A percentile compares a stretch with the other conserved stretches of the same genome.
phyloP scores from a whole-genome alignment of 2,329 filamentous ascomycete genomes.

The Cercospora sp. region DNA sequence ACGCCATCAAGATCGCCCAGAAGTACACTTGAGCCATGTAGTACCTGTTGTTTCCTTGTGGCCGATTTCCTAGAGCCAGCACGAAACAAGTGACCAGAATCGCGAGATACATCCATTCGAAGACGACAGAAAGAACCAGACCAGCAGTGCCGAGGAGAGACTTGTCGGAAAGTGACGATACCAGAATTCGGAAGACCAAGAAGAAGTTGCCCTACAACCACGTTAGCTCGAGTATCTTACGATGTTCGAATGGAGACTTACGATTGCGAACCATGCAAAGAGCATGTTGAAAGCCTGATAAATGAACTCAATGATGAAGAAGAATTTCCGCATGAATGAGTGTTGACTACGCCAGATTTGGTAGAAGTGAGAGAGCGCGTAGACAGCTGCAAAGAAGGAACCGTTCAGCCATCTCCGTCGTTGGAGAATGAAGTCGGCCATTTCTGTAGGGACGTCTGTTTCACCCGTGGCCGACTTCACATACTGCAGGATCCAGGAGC shows the following conservation, averaged over 20 bases:
- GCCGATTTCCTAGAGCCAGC: constrained; percentile 87
- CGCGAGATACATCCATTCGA: constrained; percentile 93
- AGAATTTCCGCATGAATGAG: constrained; percentile 79
- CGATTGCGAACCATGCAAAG: constrained; percentile 97
- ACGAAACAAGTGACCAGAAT: constrained; percentile 94
- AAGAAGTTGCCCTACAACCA: constrained; percentile 79
- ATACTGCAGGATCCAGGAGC: constrained; percentile 95
- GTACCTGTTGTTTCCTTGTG: constrained; percentile 86
- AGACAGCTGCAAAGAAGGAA: constrained; percentile 96
- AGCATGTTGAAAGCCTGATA: constrained; percentile 97
- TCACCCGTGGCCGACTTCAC: constrained; percentile 97
- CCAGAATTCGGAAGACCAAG: constrained; percentile 95
- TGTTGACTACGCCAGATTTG: constrained; percentile 94
- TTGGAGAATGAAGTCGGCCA: constrained; percentile 93
- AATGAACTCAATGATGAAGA: constrained; percentile 87
- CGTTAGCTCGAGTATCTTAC: constrained; percentile 5
- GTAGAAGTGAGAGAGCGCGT: constrained; percentile 91
- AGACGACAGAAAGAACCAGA: constrained; percentile 79
- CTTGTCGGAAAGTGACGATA: constrained; percentile 71
- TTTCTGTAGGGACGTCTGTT: constrained; percentile 92
- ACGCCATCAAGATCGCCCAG: constrained; percentile 95
- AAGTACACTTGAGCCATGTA: constrained; percentile 99
- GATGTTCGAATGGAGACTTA: constrained; percentile 37
- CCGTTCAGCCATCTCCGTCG: constrained; percentile 97
- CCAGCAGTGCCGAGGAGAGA: constrained; percentile 74